phyloP scores from a whole-genome alignment of 1,284 basidiomycete genomes.

The Rhodotorula sp. region DNA sequence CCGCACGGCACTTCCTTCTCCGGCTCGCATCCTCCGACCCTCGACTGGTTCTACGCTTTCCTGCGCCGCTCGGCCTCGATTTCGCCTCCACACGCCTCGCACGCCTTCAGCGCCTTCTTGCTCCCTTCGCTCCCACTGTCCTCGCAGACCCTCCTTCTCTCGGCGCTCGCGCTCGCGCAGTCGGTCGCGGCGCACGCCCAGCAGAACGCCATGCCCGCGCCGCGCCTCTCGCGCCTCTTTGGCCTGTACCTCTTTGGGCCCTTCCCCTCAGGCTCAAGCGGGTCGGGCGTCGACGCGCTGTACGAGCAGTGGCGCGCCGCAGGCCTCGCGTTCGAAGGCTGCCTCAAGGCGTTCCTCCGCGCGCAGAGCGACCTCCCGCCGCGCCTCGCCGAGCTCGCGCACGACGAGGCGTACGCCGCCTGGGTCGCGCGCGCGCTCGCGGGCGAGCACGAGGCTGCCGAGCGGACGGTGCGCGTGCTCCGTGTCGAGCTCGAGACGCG shows the following conservation, averaged over 20 bases:
- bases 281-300: neutral
- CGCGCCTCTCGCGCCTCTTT: conserved; percentile 20
- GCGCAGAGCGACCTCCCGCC: conserved; percentile 28
- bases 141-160: conserved; percentile 18
- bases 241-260: conserved; percentile 34
- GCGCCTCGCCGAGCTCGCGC: conserved; percentile 22
- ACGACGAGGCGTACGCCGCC: neutral
- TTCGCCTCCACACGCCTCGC: neutral
- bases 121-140: conserved; percentile 26
- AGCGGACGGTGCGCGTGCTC: conserved; percentile 8
- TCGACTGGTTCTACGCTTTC: conserved; percentile 30
- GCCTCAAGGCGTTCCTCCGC: conserved; percentile 20
- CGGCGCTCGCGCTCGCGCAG: conserved; percentile 20
- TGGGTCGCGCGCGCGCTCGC: neutral
- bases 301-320: conserved; percentile 14
- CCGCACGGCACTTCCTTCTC: conserved; percentile 16
- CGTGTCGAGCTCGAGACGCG: conserved; percentile 15
- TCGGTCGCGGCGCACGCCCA: conserved; percentile 27
- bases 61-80: conserved; percentile 1
- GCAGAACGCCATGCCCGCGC: conserved; percentile 35
- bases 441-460: neutral
- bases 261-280: neutral
- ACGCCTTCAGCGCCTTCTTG: conserved; percentile 16
- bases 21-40: neutral
- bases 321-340: conserved; percentile 30